Base-by-base conservation (phyloP, 2,329 filamentous ascomycete species). In the Pseudocercospora macadamiae region DNA sequence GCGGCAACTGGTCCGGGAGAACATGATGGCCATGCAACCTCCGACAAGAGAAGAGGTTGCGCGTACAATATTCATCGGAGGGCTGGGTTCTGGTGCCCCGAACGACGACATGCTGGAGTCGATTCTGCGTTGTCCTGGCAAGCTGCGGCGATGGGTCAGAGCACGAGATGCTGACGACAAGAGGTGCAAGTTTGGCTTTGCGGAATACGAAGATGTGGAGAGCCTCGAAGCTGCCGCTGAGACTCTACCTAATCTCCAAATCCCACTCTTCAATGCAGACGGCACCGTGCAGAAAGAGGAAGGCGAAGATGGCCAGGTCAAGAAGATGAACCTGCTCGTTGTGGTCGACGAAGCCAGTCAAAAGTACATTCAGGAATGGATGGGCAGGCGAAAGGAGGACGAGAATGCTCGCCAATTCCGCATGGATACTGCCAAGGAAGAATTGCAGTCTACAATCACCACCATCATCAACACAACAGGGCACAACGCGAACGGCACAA, bases 141-240 rank as follows among this genome's bases (percentile, higher is more conserved):
- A 72, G 64, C 77, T 99, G 62, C 86, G 89, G 64, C 87, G 91
- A 68, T 99, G 93, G 92, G 92, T 93, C 63, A 82, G 91, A 60
- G 88, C 87, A 30, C 86, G 84, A 16, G 86, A 90, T 73, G 86
- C 89, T n/a, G 87, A 91, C 65, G 86, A 89, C 65, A 95, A 93
- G 76, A 87, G 87, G 56, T 88, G 89, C 75, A 89, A 88, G 63
- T 97, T 97, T 79, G 95, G 93, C 12, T 97, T 99, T 76, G 95
- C 93, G 60, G 90, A 97, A 75, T 99, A 90, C 75, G 93, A 96
- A 63, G 93, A 97, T 74, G 86, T 88, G 21, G 90, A 96, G 74
- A 93, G 92, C 65, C 81, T 99, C 66, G 87, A 89, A 73, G 88
- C 88, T 44, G 95, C 93, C 42, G 86, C 93, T 55, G 91, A 96